A percentile compares a stretch with the other conserved stretches of the same genome.
phyloP scores from a whole-genome alignment of 116 monocot genomes.

The Cymodocea nodosa region DNA sequence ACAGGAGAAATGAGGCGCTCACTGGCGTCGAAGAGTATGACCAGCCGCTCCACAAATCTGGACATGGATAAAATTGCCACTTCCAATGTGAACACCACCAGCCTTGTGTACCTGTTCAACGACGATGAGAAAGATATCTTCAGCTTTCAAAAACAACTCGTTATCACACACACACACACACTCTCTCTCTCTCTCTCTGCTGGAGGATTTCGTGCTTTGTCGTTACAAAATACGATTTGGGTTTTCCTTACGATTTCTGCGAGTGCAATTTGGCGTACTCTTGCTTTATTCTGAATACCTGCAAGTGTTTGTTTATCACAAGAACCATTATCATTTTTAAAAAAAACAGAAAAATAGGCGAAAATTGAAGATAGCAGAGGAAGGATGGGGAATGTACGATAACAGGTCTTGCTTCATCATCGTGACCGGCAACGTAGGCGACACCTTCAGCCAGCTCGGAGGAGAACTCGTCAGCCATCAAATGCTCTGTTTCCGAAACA shows the following conservation, averaged over 20 bases:
- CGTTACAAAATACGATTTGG: not conserved
- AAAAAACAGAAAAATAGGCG: not conserved
- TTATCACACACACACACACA: too few species aligned
- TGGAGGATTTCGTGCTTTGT: too few species aligned
- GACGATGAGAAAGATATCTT: too few species aligned
- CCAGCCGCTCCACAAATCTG: conserved; percentile 73
- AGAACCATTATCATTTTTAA: not conserved
- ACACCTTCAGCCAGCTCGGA: conserved; percentile 75
- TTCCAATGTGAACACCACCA: conserved; percentile 88
- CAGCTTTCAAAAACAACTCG: too few species aligned
- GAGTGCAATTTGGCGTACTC: conserved; percentile 76
- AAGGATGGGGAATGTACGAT: conserved; percentile 24
- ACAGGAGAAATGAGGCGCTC: conserved; percentile 10
- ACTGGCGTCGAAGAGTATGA: conserved; percentile 84
- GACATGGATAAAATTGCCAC: conserved; percentile 78
- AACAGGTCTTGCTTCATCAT: conserved; percentile 80
- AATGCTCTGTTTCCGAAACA: conserved; percentile 35
- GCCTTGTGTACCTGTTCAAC: conserved; percentile 37
- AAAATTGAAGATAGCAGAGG: not conserved
- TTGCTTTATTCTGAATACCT: conserved; percentile 92
- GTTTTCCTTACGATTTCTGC: conserved; percentile 57
- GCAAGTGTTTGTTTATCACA: conserved; percentile 8
- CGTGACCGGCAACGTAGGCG: conserved; percentile 84
- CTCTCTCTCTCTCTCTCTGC: too few species aligned
- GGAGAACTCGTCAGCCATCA: conserved; percentile 91